Evolutionary conservation across 805 yeast species (phyloP), one percentile per base, ranked within the genome.

Genomic region (Starmerella apis): DNA sequence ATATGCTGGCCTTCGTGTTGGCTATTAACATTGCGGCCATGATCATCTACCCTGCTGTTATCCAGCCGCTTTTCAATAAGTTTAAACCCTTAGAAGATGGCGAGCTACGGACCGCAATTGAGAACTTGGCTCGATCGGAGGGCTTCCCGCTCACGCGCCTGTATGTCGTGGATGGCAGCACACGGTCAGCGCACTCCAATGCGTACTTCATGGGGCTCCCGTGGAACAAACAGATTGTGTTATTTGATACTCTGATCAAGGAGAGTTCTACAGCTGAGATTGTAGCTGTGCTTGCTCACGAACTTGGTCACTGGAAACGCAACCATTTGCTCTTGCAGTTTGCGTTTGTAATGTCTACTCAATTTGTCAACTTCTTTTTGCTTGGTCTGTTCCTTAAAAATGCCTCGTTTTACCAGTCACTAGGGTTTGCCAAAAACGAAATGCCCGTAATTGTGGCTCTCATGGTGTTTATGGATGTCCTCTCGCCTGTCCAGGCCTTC

Each of bases 151-250:
- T 90, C 63, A 77, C 81, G 50, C 80, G 86, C 62, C 71, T 92
- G 49, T 86, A 77, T 61, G 96, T 88, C 43, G 80, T 88, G 63
- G 99, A 92, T 65, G 96, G 97, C n/a, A 88, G 97, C 37, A 86
- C 83, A 64, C 82, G 97, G 71, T 86, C 96, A 0, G 79, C 94
- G 7, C 98, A 92, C 68, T 90, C 97, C 8, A 92, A 92, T 64
- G 99, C 99, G 38, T 90, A 86, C 66, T 92, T 92, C 64, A 78
- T 84, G 59, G 99, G 99, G 4, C 74, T 92, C 61, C 98, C 98
- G 36, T 90, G 96, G 90, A 81, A 86, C 51, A 92, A 92, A 69
- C 90, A 88, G 68, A 92, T 92, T 69, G 97, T 92, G 46, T 75
- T 92, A 39, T 92, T 74, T 64, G 99, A 92, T 61, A 92, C 96